Base-by-base conservation (phyloP, 1,284 basidiomycete species). In the Puccinia polysora region DNA sequence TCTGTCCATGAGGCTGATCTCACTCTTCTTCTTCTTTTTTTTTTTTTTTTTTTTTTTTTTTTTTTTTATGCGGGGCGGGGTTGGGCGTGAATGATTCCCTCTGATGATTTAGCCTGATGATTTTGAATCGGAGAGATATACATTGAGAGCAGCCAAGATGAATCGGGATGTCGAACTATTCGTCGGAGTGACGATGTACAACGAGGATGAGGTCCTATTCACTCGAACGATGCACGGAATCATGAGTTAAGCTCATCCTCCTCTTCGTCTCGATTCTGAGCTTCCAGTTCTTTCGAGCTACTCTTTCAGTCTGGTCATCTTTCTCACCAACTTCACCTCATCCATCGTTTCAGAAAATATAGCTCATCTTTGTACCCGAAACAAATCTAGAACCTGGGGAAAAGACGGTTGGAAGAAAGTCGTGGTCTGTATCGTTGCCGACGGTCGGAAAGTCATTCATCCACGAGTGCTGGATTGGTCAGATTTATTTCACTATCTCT, bases 391-490 rank as follows among this genome's bases (percentile, higher is more conserved):
- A 73, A 95, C 91, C 0, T 99, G 95, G 96, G 95, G 95, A 2
- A 86, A 87, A 6, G 91, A 97, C 69, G 89, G 91, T 0, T 99
- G 95, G 95, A 91, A 97, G 79, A 97, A 96, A 85, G 90, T 96
- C 20, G 92, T 96, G 2, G 90, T 97, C 2, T 94, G 90, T 78
- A 96, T 98, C 75, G 89, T 98, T 40, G 89, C 93, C 0, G 95
- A 98, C 78, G 96, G 95, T 0, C 87, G 96, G 28, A 90, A 89
- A 79, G 89, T 91, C 75, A 84, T 97, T 34, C 90, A 97, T 79
- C 92, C 94, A 5, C 87, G 94, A 4, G 92, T 97, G 0, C 85
- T 97, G 6, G 94, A 97, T 80, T 94, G 91, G 77, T 84, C 82
- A 2, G 83, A 82, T 0, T 74, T 53, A n/a, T 0, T 28, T 32